Base-by-base conservation (phyloP, 2,329 filamentous ascomycete species). In the Penicillium sclerotiorum region DNA sequence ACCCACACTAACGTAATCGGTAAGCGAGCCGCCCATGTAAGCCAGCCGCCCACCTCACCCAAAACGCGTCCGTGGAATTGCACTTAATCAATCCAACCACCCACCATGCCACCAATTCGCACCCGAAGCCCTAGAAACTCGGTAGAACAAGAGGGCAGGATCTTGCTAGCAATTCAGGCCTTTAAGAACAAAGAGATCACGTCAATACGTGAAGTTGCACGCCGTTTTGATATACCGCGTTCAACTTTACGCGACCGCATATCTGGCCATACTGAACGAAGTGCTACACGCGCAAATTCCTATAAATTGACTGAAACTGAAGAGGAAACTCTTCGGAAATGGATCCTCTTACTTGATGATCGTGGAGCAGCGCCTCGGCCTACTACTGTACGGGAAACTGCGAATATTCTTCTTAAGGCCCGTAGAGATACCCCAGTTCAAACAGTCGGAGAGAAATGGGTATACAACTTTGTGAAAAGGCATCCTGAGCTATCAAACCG, bases 241-340 rank as follows among this genome's bases (percentile, higher is more conserved):
- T 20, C 39, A n/a, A 45, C 36, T 2, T 36, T 50, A 15, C 27
- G n/a, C 9, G 15, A 11, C 11, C 41, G 42, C 8, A 35, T 33
- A 13, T 8, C 9, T 15, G 42, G 41, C 25, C 22, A 44, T 27
- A 20, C 15, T 41, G 47, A 21, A 12, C 35, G 30, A 18, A 22
- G n/a, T n/a, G n/a, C n/a, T 22, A 39, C 37, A 13, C 42, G 35
- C 37, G 20, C 35, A 13, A 47, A 40, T 37, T 22, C 21, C 18
- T 25, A 43, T 41, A 47, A 50, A 47, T 47, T 50, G 33, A 50
- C 43, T 8, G 3, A 43, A 27, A 27, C 36, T 17, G 43, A 50
- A 47, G 48, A 47, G 18, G n/a, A 50, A 20, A 25, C 30, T 15
- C 39, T 50, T 28, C 3, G 22, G n/a, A 28, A 47, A 38, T 45